phyloP scores from a whole-genome alignment of 2,329 filamentous ascomycete genomes.

The Colletotrichum cordylinicola region DNA sequence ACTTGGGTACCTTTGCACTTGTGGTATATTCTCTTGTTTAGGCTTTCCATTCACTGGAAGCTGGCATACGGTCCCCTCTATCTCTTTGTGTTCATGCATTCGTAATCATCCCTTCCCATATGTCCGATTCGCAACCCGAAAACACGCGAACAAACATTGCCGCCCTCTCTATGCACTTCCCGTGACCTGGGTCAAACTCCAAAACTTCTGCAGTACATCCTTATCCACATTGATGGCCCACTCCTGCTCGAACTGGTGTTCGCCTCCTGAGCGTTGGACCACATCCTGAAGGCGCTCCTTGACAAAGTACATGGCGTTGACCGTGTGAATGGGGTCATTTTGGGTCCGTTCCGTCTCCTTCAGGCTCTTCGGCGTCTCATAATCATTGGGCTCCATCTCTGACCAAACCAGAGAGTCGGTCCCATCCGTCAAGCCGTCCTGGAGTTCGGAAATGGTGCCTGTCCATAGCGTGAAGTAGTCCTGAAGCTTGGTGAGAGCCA shows the following conservation, averaged over 20 bases:
- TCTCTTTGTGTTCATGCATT: conserved; percentile 5
- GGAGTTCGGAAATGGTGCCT: conserved; percentile 68
- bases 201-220: conserved; percentile 72
- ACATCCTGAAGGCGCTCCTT: conserved; percentile 64
- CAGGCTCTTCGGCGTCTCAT: conserved; percentile 61
- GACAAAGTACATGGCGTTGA: conserved; percentile 70
- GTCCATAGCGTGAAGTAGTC: conserved; percentile 81
- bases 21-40: neutral
- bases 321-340: conserved; percentile 71
- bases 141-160: neutral
- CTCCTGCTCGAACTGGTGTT: conserved; percentile 68
- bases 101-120: conserved; percentile 3
- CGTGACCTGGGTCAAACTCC: conserved; percentile 1
- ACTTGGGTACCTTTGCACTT: neutral
- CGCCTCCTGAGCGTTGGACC: conserved; percentile 67
- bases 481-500: conserved; percentile 69
- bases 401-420: conserved; percentile 59
- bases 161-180: neutral
- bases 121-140: neutral
- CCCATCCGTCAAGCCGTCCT: conserved; percentile 61
- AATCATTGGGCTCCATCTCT: conserved; percentile 50
- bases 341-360: conserved; percentile 58
- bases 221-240: conserved; percentile 79
- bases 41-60: neutral
- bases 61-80: neutral